Conservation (phyloP, 805 yeast species). For the Candida gorgasii region DNA sequence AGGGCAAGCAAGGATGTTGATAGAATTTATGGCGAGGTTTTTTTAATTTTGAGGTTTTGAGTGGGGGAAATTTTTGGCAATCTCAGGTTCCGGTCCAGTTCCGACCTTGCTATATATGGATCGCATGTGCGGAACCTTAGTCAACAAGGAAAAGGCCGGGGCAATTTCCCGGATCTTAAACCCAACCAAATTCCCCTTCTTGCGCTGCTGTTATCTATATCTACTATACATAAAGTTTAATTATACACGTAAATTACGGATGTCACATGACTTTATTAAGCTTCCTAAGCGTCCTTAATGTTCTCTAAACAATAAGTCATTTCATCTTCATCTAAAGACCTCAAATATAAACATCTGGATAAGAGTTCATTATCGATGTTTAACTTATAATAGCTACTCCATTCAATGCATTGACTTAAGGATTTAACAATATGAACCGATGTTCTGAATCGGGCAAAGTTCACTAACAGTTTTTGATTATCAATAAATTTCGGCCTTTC, state of each 20-base stretch:
- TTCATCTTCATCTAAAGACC: conserved; percentile 71
- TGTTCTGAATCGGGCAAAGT: conserved; percentile 75
- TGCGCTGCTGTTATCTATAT: not conserved
- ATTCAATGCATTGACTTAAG: conserved; percentile 77
- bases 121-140: conserved; percentile 6
- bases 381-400: conserved; percentile 71
- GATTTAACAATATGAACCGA: conserved; percentile 77
- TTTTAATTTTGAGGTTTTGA: not conserved
- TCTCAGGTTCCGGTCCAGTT: not conserved
- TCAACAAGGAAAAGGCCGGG: not conserved
- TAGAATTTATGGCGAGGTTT: not conserved
- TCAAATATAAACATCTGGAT: conserved; percentile 81
- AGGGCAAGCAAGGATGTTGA: not conserved
- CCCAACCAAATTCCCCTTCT: conserved; percentile 6
- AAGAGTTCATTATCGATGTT: conserved; percentile 60
- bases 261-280: no score
- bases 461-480: conserved; percentile 50
- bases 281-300: no score
- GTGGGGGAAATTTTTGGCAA: conserved; percentile 6
- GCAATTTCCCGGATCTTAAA: not conserved
- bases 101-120: not conserved
- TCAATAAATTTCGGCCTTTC: conserved; percentile 54
- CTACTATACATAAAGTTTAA: not conserved
- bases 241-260: no score
- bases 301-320: conserved; percentile 39